phyloP scores from a whole-genome alignment of 2,329 filamentous ascomycete genomes.

The Pseudogymnoascus sp. region DNA sequence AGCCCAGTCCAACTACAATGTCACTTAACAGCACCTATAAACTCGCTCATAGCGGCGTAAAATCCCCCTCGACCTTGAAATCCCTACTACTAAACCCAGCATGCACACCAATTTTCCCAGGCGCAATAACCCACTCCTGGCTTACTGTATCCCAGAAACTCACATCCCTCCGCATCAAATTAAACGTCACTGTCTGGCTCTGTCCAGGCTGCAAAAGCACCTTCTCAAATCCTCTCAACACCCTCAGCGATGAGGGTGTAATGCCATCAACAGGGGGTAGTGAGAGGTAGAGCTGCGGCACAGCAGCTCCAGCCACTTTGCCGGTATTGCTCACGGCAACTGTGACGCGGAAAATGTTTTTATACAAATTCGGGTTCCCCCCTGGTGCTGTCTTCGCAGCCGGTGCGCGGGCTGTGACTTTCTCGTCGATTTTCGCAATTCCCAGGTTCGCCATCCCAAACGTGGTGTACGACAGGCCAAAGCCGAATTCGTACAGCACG shows the following conservation, averaged over 20 bases:
- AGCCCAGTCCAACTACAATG: background rate
- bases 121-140: slow-evolving; percentile 61
- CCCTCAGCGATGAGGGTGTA: background rate
- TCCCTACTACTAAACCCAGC: slow-evolving; percentile 29
- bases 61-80: slow-evolving; percentile 12
- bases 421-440: slow-evolving; percentile 26
- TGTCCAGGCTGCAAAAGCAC: slow-evolving; percentile 40
- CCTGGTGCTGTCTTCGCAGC: slow-evolving; percentile 17
- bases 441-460: slow-evolving; percentile 45
- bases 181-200: slow-evolving; percentile 37
- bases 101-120: slow-evolving; percentile 29
- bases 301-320: slow-evolving; percentile 50
- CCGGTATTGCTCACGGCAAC: slow-evolving; percentile 60
- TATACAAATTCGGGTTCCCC: slow-evolving; percentile 26
- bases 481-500: slow-evolving; percentile 72
- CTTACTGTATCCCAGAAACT: slow-evolving; percentile 61
- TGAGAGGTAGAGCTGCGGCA: slow-evolving; percentile 52
- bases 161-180: slow-evolving; percentile 57
- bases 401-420: background rate
- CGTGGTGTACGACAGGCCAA: slow-evolving; percentile 68
- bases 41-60: background rate
- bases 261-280: slow-evolving; percentile 26
- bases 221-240: slow-evolving; percentile 55
- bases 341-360: slow-evolving; percentile 41
- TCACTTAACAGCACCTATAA: background rate